phyloP scores from a whole-genome alignment of 2,329 filamentous ascomycete species.

The Fusarium euwallaceae region DNA sequence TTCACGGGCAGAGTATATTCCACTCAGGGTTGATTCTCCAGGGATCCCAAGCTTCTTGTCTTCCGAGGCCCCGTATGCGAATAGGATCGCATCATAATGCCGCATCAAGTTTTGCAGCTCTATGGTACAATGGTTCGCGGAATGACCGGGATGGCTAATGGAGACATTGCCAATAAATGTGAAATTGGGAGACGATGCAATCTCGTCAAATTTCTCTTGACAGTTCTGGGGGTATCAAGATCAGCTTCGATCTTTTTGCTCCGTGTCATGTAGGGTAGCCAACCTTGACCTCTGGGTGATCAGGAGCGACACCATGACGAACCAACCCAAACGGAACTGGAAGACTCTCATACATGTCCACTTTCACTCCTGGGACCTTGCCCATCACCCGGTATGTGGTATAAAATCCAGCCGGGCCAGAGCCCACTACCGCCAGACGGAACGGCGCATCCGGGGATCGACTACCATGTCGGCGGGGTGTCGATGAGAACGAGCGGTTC shows the following conservation, averaged over 20 bases:
- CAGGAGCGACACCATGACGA: conserved; percentile 95
- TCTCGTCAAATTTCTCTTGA: conserved; percentile 91
- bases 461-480: conserved; percentile 6
- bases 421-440: conserved; percentile 89
- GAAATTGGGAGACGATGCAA: conserved; percentile 85
- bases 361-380: conserved; percentile 76
- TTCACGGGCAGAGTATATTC: conserved; percentile 88
- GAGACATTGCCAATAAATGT: conserved; percentile 92
- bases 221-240: conserved; percentile 76
- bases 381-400: conserved; percentile 87
- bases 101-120: conserved; percentile 77
- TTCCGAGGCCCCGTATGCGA: conserved; percentile 91
- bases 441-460: conserved; percentile 65
- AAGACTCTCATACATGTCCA: conserved; percentile 97
- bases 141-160: conserved; percentile 69
- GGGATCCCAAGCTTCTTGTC: conserved; percentile 84
- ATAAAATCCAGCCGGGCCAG: conserved; percentile 96
- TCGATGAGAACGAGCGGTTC: conserved; percentile 27
- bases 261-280: conserved; percentile 15
- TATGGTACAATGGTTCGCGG: conserved; percentile 63
- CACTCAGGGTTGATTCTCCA: conserved; percentile 79
- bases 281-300: conserved; percentile 98
- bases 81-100: conserved; percentile 92
- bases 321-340: conserved; percentile 95
- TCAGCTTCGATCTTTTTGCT: conserved; percentile 6